phyloP scores from a whole-genome alignment of 768 basidiomycete genomes.

The Suillus cothurnatus region DNA sequence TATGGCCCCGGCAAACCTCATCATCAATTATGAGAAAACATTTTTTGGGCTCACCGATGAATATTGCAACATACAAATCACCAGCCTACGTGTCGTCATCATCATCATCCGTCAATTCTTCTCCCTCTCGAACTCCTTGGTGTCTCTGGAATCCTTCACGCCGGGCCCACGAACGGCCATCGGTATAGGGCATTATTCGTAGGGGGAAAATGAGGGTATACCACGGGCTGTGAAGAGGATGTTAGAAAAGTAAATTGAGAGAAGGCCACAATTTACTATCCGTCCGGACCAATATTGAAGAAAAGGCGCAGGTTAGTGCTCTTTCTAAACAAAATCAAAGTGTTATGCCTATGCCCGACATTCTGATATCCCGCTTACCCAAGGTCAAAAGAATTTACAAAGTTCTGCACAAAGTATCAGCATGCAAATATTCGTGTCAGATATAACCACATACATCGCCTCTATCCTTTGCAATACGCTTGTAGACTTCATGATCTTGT shows the following conservation, averaged over 20 bases:
- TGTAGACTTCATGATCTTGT: constrained; percentile 84
- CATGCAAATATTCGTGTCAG: neutral
- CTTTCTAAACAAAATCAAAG: constrained; percentile 35
- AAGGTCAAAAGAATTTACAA: constrained; percentile 90
- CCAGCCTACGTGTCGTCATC: constrained; percentile 48
- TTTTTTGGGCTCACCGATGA: constrained; percentile 15
- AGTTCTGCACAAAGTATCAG: constrained; percentile 47
- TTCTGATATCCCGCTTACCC: constrained; percentile 50
- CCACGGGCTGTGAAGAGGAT: constrained; percentile 52
- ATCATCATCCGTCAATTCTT: constrained; percentile 89
- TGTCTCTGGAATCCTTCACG: constrained; percentile 64
- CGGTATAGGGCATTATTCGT: constrained; percentile 76
- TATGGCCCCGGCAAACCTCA: constrained; percentile 81
- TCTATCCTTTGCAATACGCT: constrained; percentile 62
- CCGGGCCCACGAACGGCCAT: constrained; percentile 83
- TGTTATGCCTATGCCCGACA: neutral
- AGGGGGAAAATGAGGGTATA: constrained; percentile 85
- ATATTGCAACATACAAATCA: constrained; percentile 4
- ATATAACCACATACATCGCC: constrained; percentile 57
- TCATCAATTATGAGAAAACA: constrained; percentile 37
- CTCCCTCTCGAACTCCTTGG: constrained; percentile 65
- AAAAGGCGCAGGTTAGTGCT: constrained; percentile 76
- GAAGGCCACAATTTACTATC: constrained; percentile 65
- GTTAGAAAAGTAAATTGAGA: neutral
- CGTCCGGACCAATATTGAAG: constrained; percentile 80